These are phyloP conservation scores for Gryganskiella cystojenkinii DNA, from an alignment of 192 early-diverging fungal genomes.

Conservation along the genomic window DNA sequence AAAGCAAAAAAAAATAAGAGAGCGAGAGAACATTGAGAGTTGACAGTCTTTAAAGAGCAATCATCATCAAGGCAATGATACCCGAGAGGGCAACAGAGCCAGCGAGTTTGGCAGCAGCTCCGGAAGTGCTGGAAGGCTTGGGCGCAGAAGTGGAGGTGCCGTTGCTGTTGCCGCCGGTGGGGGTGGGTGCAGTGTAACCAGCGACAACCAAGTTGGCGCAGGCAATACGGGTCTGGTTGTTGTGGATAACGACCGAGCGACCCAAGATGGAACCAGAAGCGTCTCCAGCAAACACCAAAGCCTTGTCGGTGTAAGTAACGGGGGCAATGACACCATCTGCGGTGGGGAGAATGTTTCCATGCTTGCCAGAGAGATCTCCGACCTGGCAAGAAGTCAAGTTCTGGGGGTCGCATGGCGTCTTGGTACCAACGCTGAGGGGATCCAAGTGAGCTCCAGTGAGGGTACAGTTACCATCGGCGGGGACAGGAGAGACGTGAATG, in stretches of 20 bases:
- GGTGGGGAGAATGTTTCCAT: constrained; percentile 56
- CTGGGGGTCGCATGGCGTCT: constrained; percentile 23
- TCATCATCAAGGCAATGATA: constrained; percentile 37
- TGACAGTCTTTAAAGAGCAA: constrained; percentile 46
- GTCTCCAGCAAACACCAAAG: constrained; percentile 55
- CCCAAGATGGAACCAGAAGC: constrained; percentile 57
- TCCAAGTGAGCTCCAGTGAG: constrained; percentile 35
- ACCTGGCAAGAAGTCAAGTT: constrained; percentile 61
- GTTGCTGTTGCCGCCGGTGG: neutral
- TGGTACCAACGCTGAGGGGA: constrained; percentile 36
- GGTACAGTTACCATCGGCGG: constrained; percentile 19
- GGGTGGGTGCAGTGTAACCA: constrained; percentile 9
- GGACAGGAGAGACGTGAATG: constrained; percentile 40
- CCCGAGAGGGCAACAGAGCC: constrained; percentile 39
- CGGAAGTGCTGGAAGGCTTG: constrained; percentile 9
- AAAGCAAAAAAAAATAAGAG: too few relatives aligned
- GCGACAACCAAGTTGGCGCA: constrained; percentile 63
- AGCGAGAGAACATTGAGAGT: too few relatives aligned
- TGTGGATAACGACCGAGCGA: constrained; percentile 69
- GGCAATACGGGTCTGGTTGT: constrained; percentile 60
- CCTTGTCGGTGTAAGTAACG: constrained; percentile 41
- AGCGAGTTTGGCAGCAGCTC: constrained; percentile 33
- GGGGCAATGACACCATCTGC: constrained; percentile 34
- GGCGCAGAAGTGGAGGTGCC: neutral
- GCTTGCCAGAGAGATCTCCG: constrained; percentile 67